Evolutionary conservation across 208 protist species (phyloP).

Genomic region (Trypanosoma cruzi): DNA sequence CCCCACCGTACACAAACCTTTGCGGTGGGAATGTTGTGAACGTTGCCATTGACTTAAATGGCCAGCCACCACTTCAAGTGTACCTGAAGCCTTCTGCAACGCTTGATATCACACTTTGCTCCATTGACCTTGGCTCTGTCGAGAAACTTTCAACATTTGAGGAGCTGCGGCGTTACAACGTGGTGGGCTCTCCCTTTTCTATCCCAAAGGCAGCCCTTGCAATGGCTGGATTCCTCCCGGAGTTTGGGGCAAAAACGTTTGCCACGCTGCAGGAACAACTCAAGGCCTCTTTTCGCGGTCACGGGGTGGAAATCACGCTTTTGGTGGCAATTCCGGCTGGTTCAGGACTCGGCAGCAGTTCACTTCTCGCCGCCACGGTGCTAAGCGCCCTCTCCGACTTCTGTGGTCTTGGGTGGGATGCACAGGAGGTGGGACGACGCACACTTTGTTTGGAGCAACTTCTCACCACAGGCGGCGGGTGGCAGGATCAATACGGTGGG

Average conservation of each 20-base stretch:
- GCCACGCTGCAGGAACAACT: slow-evolving; percentile 42
- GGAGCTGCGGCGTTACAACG: slow-evolving; percentile 42
- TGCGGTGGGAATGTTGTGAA: slow-evolving; percentile 66
- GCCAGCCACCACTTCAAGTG: too few relatives aligned
- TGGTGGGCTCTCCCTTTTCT: slow-evolving; percentile 47
- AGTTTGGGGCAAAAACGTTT: slow-evolving; percentile 32
- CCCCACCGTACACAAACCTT: slow-evolving; percentile 56
- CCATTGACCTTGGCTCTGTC: too few relatives aligned
- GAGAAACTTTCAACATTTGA: slow-evolving; percentile 35
- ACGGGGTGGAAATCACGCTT: slow-evolving; percentile 59
- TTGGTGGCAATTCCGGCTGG: slow-evolving; percentile 52
- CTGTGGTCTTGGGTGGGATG: slow-evolving; percentile 45
- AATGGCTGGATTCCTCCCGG: slow-evolving; percentile 51
- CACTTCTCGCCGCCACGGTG: slow-evolving; percentile 52
- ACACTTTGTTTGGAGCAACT: slow-evolving; percentile 72
- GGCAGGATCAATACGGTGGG: slow-evolving; percentile 72
- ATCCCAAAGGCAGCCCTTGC: slow-evolving; percentile 68
- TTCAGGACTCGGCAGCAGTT: slow-evolving; percentile 75
- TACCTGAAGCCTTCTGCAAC: too few relatives aligned
- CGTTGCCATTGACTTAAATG: slow-evolving; percentile 6
- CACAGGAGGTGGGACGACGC: slow-evolving; percentile 42
- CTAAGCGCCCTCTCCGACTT: slow-evolving; percentile 46
- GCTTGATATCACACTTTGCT: too few relatives aligned
- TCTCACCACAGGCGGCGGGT: slow-evolving; percentile 65
- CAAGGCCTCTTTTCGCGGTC: slow-evolving; percentile 28